phyloP scores from a whole-genome alignment of 1,284 basidiomycete genomes.

The Fomitopsis palustris region DNA sequence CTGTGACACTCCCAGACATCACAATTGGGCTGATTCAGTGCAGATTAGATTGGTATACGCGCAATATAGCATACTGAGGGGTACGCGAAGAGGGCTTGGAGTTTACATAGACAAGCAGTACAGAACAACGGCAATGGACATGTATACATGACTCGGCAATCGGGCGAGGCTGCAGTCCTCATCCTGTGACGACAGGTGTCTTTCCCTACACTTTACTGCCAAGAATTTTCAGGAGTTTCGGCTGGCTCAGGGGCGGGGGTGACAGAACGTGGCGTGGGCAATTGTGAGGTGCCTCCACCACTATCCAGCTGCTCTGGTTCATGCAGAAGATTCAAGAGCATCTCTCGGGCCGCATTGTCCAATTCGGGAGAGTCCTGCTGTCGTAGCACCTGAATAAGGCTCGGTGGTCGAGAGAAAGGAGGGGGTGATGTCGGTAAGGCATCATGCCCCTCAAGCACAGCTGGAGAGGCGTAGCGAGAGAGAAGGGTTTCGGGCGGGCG shows the following conservation, averaged over 20 bases:
- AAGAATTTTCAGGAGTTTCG: neutral
- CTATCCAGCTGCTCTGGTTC: neutral
- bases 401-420: neutral
- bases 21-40: no score
- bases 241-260: slow-evolving; percentile 9
- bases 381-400: neutral
- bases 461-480: slow-evolving; percentile 40
- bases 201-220: neutral
- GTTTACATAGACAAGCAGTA: neutral
- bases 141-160: neutral
- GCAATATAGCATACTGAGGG: neutral
- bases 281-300: slow-evolving; percentile 10
- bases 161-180: neutral
- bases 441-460: slow-evolving; percentile 1
- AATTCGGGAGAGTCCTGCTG: neutral
- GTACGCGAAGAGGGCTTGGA: neutral
- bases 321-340: neutral
- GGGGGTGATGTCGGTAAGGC: neutral
- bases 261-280: slow-evolving; percentile 17
- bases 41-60: neutral
- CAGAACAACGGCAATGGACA: neutral
- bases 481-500: slow-evolving; percentile 56
- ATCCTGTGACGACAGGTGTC: neutral
- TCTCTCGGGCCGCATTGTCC: neutral
- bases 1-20: neutral